Base-by-base conservation (phyloP, 179 eudicot species). In the Silene coronaria region DNA sequence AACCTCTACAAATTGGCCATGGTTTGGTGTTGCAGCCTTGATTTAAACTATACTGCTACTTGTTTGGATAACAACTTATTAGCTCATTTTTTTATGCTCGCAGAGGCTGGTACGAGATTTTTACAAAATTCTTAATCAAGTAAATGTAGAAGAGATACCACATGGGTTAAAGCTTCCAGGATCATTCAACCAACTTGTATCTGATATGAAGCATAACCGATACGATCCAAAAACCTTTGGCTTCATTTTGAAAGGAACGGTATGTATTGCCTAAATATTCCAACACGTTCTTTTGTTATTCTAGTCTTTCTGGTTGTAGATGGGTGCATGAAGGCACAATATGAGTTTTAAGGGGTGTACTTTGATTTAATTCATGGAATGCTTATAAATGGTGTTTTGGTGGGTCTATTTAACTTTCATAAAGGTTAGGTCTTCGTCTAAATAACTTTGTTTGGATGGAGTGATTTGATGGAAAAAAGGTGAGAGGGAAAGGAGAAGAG, bases 41-140 rank as follows among this genome's bases (percentile, higher is more conserved):
- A 53, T 53, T 53, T 53, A 53, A 53, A 5, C 7, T 53, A n/a
- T 17, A 5, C 57, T 53, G 21, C 7, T 53, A 53, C 58, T 0
- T 53, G 6, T 53, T 17, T 53, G 58, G 58, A 53, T 16, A 53
- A 53, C 58, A 53, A 53, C 58, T 53, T 16, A 53, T 5, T n/a
- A 53, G 58, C n/a, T 67, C 26, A 14, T 53, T 76, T 45, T 45
- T 61, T 74, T 73, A 62, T 69, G 61, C 76, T 55, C 45, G 85
- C 97, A 91, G 92, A 84, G 86, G 86, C 79, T 93, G 79, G 92
- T 96, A 74, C 89, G 85, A 83, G 97, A 96, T 62, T 86, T 96
- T 74, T 80, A 93, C 85, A 91, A 89, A 83, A 80, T 90, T 80
- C 88, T 96, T 76, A 83, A 88, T 86, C 96, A 96, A 86, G 96